Base-by-base conservation (phyloP, 768 basidiomycete genomes). In the Phallus indusiatus region DNA sequence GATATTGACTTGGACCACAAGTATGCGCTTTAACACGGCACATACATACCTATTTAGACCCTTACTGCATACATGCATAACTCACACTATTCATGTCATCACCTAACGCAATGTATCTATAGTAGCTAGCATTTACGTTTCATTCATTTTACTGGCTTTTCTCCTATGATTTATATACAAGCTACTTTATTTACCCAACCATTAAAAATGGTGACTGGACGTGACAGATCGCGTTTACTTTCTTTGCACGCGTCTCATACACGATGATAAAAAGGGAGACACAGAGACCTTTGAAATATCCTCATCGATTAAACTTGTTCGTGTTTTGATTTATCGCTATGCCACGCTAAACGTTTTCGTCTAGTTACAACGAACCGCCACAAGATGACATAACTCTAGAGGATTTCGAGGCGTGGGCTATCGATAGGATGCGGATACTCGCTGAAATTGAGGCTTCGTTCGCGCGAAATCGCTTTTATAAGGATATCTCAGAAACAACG, bases 361-460 rank as follows among this genome's bases (percentile, higher is more conserved):
- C 21, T 56, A 96, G 94, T 71, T 98, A 99, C 67, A 87, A 94
- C 64, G 73, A 68, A 17, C 90, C 94, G 20, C 96, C 96, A 18
- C 70, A 79, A 16, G 85, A 85, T 58, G 93, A 98, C 66, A 86
- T 98, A 18, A 93, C 93, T 1, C 76, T 98, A 17, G 96, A 98
- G 69, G 90, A 97, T 63, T 99, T 99, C 64, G 96, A 99, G 69
- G 85, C 79, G 2, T 90, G 80, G 68, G 96, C 96, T 0, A 77
- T 99, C 20, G 84, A 95, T 64, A 77, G 96, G 37, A 78, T 99
- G 34, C 83, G 91, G 24, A 78, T 96, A 17, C 80, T 96, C 17
- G 87, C 89, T 16, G 92, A 94, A 69, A 94, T 96, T 57, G 93
- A 95, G 67, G 86, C 94, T 1, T 92, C 88, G 4, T 81, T 83